Conservation (phyloP, 352 stramenopile species). For the Pseudoperonospora humuli region DNA sequence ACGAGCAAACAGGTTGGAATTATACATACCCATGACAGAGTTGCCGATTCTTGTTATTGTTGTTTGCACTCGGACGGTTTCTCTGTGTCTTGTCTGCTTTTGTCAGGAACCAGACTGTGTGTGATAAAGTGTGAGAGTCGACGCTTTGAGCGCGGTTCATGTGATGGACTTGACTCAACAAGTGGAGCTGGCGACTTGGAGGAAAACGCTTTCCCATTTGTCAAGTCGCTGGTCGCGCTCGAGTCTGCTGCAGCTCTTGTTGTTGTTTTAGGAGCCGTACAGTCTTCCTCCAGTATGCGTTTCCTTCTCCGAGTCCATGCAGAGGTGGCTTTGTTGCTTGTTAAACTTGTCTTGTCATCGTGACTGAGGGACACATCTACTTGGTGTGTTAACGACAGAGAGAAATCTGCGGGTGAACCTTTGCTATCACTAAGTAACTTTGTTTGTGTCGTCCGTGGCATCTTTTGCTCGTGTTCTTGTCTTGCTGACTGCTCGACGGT, state of each 20-base stretch:
- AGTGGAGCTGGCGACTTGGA: background rate
- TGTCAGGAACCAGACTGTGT: slow-evolving; percentile 6
- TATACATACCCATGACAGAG: background rate
- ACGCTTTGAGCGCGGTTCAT: slow-evolving; percentile 9
- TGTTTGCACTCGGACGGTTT: slow-evolving; percentile 40
- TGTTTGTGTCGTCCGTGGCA: background rate
- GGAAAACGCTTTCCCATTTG: slow-evolving; percentile 7
- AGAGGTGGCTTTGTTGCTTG: background rate
- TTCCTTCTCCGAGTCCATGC: slow-evolving; percentile 1
- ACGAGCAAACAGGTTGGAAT: background rate
- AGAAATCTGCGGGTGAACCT: background rate
- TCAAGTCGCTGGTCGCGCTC: background rate
- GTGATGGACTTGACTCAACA: background rate
- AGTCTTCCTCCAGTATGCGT: background rate
- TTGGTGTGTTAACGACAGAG: background rate
- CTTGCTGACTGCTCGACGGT: background rate
- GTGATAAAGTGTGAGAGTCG: slow-evolving; percentile 33
- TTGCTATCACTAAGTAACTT: background rate
- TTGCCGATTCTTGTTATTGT: slow-evolving; percentile 18
- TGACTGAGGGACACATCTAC: background rate
- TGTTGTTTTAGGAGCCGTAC: background rate
- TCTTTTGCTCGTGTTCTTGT: background rate
- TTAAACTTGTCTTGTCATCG: background rate
- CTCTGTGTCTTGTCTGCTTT: slow-evolving; percentile 9
- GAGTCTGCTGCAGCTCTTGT: background rate